Base-by-base conservation (phyloP, 176 grass and related monocot species). In the Ensete glaucum region DNA sequence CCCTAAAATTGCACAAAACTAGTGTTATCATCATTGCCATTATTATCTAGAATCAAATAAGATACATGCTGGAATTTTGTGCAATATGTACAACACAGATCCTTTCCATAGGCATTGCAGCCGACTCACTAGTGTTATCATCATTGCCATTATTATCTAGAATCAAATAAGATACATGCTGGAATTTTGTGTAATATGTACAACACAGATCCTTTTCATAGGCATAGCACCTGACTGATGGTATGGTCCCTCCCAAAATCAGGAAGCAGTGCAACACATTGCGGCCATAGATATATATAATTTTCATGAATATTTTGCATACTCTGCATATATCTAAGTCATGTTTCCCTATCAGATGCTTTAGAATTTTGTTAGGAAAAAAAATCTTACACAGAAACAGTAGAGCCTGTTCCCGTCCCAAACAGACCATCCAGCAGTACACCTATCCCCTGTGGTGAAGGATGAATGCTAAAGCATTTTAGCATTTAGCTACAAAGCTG, bases 381-480 rank as follows among this genome's bases (percentile, higher is more conserved):
- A 56, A 71, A 73, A 43, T 75, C 85, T 87, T 87, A 87, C 85
- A 87, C 85, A 69, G 85, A 87, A 75, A 87, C 85, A 48, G 85
- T 83, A 20, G 81, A 87, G 29, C 85, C 85, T 12, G 85, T 81
- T 73, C 71, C 71, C 51, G 85, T 87, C 80, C 85, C 85, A 66
- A 74, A 87, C 59, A 87, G 59, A 52, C 85, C 85, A 50, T 83
- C 77, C 73, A 83, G 63, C 49, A 87, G 73, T 22, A 83, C 75
- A 52, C 73, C 81, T 81, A 83, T 82, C 63, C 85, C 85, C 85
- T 87, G 62, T 70, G 34, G 15, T 70, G 34, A 70, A n/a, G 15
- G 49, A 77, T 25, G 71, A 73, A 50, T 56, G 57, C 25, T 54
- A 29, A 57, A 56, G 12, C 21, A 71, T 71, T 19, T 50, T 71